Conservation (phyloP, 495 filamentous ascomycete species). For the Xylaria venustula region DNA sequence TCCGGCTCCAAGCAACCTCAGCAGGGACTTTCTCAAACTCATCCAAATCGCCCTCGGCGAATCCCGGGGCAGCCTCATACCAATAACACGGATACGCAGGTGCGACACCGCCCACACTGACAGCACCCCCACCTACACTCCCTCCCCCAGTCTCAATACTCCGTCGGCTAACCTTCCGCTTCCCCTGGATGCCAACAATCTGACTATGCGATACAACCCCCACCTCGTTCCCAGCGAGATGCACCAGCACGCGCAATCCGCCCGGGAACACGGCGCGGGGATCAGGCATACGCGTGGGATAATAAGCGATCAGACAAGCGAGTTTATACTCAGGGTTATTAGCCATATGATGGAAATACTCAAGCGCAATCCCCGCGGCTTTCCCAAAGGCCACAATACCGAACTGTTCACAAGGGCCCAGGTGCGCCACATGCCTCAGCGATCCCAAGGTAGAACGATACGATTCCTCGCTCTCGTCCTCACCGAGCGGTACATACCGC, state of each 20-base stretch:
- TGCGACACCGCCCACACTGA: slow-evolving; percentile 27
- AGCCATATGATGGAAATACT: slow-evolving; percentile 35
- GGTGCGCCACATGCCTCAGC: slow-evolving; percentile 9
- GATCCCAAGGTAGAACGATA: slow-evolving; percentile 47
- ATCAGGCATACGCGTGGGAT: slow-evolving; percentile 45
- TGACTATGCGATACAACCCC: slow-evolving; percentile 42
- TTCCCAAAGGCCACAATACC: slow-evolving; percentile 39
- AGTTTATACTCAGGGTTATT: slow-evolving; percentile 47
- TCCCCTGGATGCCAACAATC: slow-evolving; percentile 64
- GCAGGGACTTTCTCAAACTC: slow-evolving; percentile 48
- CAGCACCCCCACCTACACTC: slow-evolving; percentile 51
- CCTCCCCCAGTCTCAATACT: slow-evolving; percentile 55
- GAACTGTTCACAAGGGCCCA: slow-evolving; percentile 34
- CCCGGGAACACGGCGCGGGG: slow-evolving; percentile 39
- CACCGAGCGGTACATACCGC: slow-evolving; percentile 56
- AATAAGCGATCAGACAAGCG: slow-evolving; percentile 48
- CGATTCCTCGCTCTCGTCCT: slow-evolving; percentile 45
- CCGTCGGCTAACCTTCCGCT: slow-evolving; percentile 47
- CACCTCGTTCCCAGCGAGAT: slow-evolving; percentile 44
- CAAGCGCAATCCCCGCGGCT: slow-evolving; percentile 33
- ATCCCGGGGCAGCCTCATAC: slow-evolving; percentile 43
- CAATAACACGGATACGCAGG: slow-evolving; percentile 38
- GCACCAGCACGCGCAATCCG: slow-evolving; percentile 43
- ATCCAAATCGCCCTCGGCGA: slow-evolving; percentile 52
- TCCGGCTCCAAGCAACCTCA: slow-evolving; percentile 50